phyloP scores from a whole-genome alignment of 768 basidiomycete genomes.

The Phlegmacium glaucopus region DNA sequence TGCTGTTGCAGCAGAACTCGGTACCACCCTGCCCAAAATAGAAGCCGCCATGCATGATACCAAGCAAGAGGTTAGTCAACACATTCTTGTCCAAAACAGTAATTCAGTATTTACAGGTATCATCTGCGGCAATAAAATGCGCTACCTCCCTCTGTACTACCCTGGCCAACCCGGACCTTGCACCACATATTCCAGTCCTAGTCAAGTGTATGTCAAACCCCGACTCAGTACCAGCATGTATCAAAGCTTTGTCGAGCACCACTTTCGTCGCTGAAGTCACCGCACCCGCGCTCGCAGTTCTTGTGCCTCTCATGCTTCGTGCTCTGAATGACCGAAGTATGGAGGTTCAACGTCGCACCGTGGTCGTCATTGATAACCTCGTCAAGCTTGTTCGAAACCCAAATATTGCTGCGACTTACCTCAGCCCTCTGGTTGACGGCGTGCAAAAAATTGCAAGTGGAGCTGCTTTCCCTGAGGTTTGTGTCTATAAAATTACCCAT shows the following conservation, averaged over 20 bases:
- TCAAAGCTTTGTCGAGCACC: conserved; percentile 92
- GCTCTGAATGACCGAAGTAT: conserved; percentile 94
- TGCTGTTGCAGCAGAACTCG: conserved; percentile 81
- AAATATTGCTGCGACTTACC: conserved; percentile 83
- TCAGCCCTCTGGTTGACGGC: conserved; percentile 84
- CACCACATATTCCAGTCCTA: conserved; percentile 82
- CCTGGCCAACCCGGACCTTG: conserved; percentile 89
- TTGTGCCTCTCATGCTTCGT: conserved; percentile 87
- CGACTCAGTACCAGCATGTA: conserved; percentile 82
- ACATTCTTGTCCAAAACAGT: neutral
- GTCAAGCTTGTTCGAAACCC: conserved; percentile 96
- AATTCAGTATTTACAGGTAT: conserved; percentile 53
- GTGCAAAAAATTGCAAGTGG: conserved; percentile 86
- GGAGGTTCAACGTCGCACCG: conserved; percentile 92
- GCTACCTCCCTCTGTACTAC: conserved; percentile 87
- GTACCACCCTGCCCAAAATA: conserved; percentile 76
- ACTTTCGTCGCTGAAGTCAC: conserved; percentile 98
- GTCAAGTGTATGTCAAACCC: conserved; percentile 96
- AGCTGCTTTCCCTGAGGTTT: conserved; percentile 93
- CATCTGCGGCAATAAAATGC: conserved; percentile 82
- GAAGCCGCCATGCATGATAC: conserved; percentile 96
- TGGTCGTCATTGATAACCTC: conserved; percentile 93
- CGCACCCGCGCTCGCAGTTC: conserved; percentile 92
- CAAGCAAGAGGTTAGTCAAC: conserved; percentile 73
- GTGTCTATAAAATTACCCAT: neutral